phyloP scores from a whole-genome alignment of 1,284 basidiomycete species.

The Sparassis latifolia region DNA sequence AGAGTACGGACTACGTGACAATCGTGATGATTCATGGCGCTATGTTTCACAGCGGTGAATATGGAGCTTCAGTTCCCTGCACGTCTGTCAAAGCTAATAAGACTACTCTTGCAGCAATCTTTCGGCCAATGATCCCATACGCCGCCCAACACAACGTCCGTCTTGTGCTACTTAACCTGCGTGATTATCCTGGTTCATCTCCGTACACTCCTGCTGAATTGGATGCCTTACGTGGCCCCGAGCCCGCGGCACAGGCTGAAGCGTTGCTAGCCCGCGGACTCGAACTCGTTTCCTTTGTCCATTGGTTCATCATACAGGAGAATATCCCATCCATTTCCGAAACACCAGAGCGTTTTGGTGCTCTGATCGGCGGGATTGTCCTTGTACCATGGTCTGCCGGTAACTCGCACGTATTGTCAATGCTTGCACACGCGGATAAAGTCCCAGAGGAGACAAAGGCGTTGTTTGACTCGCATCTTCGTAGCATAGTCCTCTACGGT shows the following conservation, averaged over 20 bases:
- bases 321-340: conserved; percentile 5
- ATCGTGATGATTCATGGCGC: conserved; percentile 21
- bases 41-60: conserved; percentile 17
- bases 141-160: conserved; percentile 12
- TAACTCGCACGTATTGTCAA: conserved; percentile 3
- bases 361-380: conserved; percentile 3
- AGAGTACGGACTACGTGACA: conserved; percentile 13
- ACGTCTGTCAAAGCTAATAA: background rate
- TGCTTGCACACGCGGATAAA: conserved; percentile 6
- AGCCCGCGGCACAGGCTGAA: conserved; percentile 2
- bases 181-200: conserved; percentile 19
- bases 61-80: background rate
- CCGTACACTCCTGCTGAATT: conserved; percentile 13
- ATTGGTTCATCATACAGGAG: conserved; percentile 7
- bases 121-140: conserved; percentile 10
- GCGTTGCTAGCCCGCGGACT: conserved; percentile 6
- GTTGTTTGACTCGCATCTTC: conserved; percentile 6
- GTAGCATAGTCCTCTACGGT: conserved; percentile 9
- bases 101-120: conserved; percentile 4
- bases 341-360: background rate
- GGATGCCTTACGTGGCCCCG: background rate
- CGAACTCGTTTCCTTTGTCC: conserved; percentile 6
- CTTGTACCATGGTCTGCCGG: conserved; percentile 11
- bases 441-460: conserved; percentile 2
- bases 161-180: conserved; percentile 16